These are phyloP conservation scores for Astrothelium macrocarpum DNA, from an alignment of 495 filamentous ascomycete genomes.

Conservation along the genomic window DNA sequence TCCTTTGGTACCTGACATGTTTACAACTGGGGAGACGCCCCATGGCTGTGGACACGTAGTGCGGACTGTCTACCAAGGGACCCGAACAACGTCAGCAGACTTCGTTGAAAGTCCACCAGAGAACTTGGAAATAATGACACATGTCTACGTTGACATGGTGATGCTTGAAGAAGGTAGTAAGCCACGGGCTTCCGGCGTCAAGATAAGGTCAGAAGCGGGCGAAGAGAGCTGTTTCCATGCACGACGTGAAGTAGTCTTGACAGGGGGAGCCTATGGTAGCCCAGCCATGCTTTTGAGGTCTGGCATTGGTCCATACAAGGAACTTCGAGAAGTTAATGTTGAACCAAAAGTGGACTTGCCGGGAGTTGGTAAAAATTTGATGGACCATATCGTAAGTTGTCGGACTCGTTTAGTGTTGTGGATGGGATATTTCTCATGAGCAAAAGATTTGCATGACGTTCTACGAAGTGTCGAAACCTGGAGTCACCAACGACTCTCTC, in stretches of 20 bases:
- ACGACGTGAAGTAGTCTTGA: constrained; percentile 23
- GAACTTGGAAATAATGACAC: constrained; percentile 16
- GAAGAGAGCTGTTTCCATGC: constrained; percentile 21
- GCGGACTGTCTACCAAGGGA: constrained; percentile 25
- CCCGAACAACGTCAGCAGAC: not conserved
- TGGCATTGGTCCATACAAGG: constrained; percentile 27
- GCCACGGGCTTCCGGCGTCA: constrained; percentile 35
- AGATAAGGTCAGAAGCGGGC: constrained; percentile 26
- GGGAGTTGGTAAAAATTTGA: constrained; percentile 40
- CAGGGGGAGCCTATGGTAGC: constrained; percentile 21
- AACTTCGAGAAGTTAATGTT: constrained; percentile 20
- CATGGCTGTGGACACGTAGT: constrained; percentile 45
- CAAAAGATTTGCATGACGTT: constrained; percentile 3
- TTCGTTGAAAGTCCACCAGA: not conserved
- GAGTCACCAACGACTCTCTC: constrained; percentile 9
- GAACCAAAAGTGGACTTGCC: constrained; percentile 15
- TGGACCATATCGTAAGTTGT: constrained; percentile 34
- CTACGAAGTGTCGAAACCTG: constrained; percentile 9
- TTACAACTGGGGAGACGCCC: constrained; percentile 20
- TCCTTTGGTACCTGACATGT: constrained; percentile 23
- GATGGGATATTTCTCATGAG: not conserved
- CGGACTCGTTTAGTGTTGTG: not conserved
- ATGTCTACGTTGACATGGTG: constrained; percentile 8
- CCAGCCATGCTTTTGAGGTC: constrained; percentile 30
- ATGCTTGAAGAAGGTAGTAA: constrained; percentile 17